Base-by-base conservation (phyloP, 2,329 filamentous ascomycete genomes). In the Neonectria faginata region DNA sequence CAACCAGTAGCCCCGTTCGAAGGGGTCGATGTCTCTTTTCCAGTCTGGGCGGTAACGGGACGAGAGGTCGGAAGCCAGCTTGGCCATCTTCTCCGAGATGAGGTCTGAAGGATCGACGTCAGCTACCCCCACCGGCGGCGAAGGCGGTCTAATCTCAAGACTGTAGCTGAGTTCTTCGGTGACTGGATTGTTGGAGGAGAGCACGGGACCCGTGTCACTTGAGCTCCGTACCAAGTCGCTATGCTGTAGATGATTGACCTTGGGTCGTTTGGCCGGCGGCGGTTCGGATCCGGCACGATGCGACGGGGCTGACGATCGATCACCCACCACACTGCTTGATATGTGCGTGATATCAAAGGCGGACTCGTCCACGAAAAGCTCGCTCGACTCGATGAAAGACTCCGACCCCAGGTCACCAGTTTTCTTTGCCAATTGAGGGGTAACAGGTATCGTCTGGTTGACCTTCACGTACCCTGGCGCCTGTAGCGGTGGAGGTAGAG, bases 1-100 rank as follows among this genome's bases (percentile, higher is more conserved):
- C 2, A 83, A 77, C 94, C 94, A 97, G 77, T 92, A 89, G 0
- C 94, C 94, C 16, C 94, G 85, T 76, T 97, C 93, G 41, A 91
- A 85, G 1, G 79, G 78, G 56, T 86, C 82, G 1, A 78, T 67
- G 5, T 72, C 68, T 0, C 77, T 71, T n/a, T 27, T 62, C 7
- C 57, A 29, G 6, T 53, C 54, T 4, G 90, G 89, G 5, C 77
- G 81, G 76, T 87, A 92, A 3, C 85, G 83, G 2, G 81, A 82
- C 0, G 78, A 67, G 4, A 89, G 78, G 16, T 86, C 81, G 27
- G 87, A 79, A n/a, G 85, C 82, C 0, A 78, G 73, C 55, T 79
- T 75, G 2, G 83, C 84, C 1, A 93, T 80, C 68, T 85, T 82
- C 9, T 79, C 77, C 0, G 91, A 91, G 44, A 92, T 76, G 45